These are phyloP conservation scores for Macrophomina phaseolina DNA, from an alignment of 2,329 filamentous ascomycete species.

Conservation along the genomic window DNA sequence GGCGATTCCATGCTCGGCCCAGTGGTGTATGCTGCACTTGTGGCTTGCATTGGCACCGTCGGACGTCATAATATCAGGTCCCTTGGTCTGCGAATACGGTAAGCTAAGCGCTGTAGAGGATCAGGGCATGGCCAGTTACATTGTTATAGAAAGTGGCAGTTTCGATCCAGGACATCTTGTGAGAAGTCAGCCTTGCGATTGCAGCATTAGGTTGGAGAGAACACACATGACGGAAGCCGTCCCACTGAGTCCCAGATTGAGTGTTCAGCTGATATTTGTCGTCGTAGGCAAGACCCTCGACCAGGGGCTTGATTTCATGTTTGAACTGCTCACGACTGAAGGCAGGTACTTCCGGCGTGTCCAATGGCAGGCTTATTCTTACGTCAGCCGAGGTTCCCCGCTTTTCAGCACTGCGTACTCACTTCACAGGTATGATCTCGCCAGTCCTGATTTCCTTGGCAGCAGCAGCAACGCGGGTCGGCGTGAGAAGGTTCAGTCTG, in stretches of 20 bases:
- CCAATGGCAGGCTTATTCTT: conserved; percentile 54
- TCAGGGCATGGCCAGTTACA: conserved; percentile 30
- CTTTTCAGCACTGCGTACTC: conserved; percentile 28
- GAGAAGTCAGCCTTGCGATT: neutral
- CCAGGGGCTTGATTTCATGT: conserved; percentile 58
- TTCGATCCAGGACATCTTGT: conserved; percentile 45
- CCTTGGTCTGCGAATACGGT: conserved; percentile 35
- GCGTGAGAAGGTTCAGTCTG: conserved; percentile 63
- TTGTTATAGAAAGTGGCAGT: conserved; percentile 51
- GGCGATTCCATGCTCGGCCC: conserved; percentile 53
- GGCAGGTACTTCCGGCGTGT: conserved; percentile 58
- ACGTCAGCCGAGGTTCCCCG: neutral
- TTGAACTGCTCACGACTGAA: conserved; percentile 60
- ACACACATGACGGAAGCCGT: conserved; percentile 49
- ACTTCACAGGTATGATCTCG: conserved; percentile 62
- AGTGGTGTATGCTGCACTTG: conserved; percentile 54
- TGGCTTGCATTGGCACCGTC: conserved; percentile 46
- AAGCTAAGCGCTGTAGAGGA: neutral
- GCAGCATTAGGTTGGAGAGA: neutral
- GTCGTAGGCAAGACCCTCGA: conserved; percentile 47
- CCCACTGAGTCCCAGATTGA: conserved; percentile 53
- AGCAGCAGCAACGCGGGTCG: conserved; percentile 59
- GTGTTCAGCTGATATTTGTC: conserved; percentile 52
- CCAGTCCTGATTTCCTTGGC: conserved; percentile 61
- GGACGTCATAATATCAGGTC: conserved; percentile 48